These are phyloP conservation scores for Pseudonitzschia multiseries DNA, from an alignment of 108 stramenopile species.

Conservation along the genomic window DNA sequence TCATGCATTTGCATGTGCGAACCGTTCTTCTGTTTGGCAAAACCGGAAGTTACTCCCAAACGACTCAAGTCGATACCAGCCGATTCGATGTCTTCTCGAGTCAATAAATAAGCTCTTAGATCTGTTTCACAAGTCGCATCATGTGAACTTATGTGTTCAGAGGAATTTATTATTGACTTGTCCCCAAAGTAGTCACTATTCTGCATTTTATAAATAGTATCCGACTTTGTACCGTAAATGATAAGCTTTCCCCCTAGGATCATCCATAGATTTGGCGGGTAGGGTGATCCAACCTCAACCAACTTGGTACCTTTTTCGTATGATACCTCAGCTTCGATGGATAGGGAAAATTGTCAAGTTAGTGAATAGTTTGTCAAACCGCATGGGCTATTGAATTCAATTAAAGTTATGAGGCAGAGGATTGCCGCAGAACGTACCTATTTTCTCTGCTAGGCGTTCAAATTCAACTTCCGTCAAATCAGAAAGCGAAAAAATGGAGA, in stretches of 20 bases:
- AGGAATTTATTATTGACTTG: constrained; percentile 17
- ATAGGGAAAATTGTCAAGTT: too few relatives aligned
- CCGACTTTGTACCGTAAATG: constrained; percentile 45
- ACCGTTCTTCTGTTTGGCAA: constrained; percentile 31
- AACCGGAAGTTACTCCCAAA: constrained; percentile 42
- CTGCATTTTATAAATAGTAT: constrained; percentile 48
- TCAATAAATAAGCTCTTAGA: constrained; percentile 55
- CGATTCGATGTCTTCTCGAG: constrained; percentile 55
- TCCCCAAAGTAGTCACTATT: constrained; percentile 69
- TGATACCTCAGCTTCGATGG: constrained; percentile 36
- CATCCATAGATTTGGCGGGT: constrained; percentile 55
- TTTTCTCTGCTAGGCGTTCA: constrained; percentile 53
- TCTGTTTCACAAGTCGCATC: constrained; percentile 44
- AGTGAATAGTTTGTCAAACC: too few relatives aligned
- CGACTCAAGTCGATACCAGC: constrained; percentile 50
- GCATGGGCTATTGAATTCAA: too few relatives aligned
- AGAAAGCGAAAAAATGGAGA: constrained; percentile 59
- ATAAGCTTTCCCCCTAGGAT: constrained; percentile 57
- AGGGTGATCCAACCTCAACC: constrained; percentile 49
- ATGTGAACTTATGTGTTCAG: constrained; percentile 37
- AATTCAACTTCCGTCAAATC: constrained; percentile 60
- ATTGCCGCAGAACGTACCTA: not conserved
- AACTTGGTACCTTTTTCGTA: constrained; percentile 52
- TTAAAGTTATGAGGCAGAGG: too few relatives aligned
- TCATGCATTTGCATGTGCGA: constrained; percentile 25